phyloP scores from a whole-genome alignment of 805 yeast genomes.

The Kodamaea leandrae region DNA sequence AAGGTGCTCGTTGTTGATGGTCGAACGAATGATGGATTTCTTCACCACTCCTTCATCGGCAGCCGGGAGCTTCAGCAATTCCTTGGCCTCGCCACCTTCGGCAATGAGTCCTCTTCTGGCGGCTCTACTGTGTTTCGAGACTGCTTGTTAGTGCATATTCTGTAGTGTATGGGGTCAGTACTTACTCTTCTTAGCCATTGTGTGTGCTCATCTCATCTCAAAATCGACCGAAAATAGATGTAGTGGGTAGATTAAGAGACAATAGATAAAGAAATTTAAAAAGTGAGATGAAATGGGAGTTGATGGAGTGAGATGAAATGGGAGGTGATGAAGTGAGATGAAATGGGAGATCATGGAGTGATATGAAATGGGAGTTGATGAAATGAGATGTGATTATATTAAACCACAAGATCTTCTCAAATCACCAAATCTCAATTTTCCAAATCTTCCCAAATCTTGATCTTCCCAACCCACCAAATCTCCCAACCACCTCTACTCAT shows the following conservation, averaged over 20 bases:
- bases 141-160: conserved; percentile 19
- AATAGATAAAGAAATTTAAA: background rate
- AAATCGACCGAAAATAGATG: conserved; percentile 1
- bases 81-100: conserved; percentile 46
- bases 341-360: too few species aligned
- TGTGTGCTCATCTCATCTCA: conserved; percentile 11
- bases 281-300: too few species aligned
- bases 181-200: conserved; percentile 43
- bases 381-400: too few species aligned
- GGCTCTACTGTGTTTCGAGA: conserved; percentile 71
- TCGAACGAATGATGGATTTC: conserved; percentile 63
- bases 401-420: too few species aligned
- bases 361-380: too few species aligned
- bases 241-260: background rate
- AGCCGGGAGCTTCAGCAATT: conserved; percentile 51
- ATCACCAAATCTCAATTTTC: too few species aligned
- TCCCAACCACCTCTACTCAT: too few species aligned
- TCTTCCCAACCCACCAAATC: too few species aligned
- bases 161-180: too few species aligned
- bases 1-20: conserved; percentile 62
- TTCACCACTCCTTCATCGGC: conserved; percentile 59
- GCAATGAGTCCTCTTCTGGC: conserved; percentile 64
- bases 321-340: too few species aligned
- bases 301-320: too few species aligned
- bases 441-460: too few species aligned